Evolutionary conservation across 148 eudicot genomes (phyloP), one percentile per base, ranked within the genome.

Genomic region (Rhododendron ovatum): DNA sequence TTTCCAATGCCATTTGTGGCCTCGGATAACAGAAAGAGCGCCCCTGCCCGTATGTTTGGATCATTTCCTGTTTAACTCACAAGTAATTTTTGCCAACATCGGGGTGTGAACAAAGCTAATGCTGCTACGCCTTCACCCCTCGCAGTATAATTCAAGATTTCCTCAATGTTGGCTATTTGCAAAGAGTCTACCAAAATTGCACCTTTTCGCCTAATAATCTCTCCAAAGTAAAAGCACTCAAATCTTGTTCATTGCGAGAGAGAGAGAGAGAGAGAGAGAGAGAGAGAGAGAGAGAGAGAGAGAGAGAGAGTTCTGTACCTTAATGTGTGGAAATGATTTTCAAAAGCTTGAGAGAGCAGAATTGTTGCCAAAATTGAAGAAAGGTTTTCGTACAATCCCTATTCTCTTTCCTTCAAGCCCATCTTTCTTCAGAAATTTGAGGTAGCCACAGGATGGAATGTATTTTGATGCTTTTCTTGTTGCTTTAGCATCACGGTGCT

Each of bases 381-480:
- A 92, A 13, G 95, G 94, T 82, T 93, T 82, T 45, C 94, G 90
- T 43, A 93, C 90, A 59, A 93, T 87, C 41, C 98, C 98, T 47
- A 95, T 39, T 88, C 92, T 84, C 83, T 95, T 95, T 15, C 93
- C 95, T 48, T 59, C 76, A 20, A 93, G 90, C 55, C 98, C 94
- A 82, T 91, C 83, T 10, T 35, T 59, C 30, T 89, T 90, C 45
- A 92, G 83, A 74, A 91, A 92, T 61, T 95, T 92, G 35, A 48
- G 35, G 65, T 95, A 93, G 39, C 98, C 96, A 43, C 92, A 95
- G 33, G 65, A 57, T 2, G 95, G 98, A 88, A 95, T 95, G 79
- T 87, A 93, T 80, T 85, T 89, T 41, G 92, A 89, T 9, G 95
- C 89, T 18, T 73, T 85, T 79, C 57, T 57, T 7, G 98, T 95